Percentiles rank a stretch among this genome's conserved stretches.
Conservation (phyloP, 805 yeast species). For the Nakazawaea peltata region DNA sequence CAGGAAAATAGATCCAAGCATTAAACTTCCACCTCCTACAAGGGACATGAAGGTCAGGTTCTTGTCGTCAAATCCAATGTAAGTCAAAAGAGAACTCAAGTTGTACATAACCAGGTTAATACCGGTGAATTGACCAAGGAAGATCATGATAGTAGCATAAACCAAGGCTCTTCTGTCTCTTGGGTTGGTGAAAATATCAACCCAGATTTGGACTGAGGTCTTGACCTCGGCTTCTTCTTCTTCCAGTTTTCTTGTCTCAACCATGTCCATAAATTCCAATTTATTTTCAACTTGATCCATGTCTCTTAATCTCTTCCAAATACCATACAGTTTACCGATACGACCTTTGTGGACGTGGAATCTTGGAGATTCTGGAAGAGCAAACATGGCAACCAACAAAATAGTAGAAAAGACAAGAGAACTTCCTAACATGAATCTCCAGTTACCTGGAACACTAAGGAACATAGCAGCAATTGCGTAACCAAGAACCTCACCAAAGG, state of each 20-base stretch:
- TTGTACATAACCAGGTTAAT: conserved; percentile 61
- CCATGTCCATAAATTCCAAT: conserved; percentile 51
- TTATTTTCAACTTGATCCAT: conserved; percentile 31
- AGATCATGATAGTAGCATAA: conserved; percentile 49
- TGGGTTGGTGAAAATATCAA: conserved; percentile 45
- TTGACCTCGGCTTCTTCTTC: conserved; percentile 25
- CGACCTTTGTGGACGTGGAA: conserved; percentile 44
- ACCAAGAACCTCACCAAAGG: conserved; percentile 60
- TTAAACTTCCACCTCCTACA: conserved; percentile 58
- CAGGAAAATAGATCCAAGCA: conserved; percentile 62
- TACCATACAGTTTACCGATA: conserved; percentile 43
- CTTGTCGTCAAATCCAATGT: conserved; percentile 45
- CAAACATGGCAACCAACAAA: conserved; percentile 40
- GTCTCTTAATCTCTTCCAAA: conserved; percentile 51
- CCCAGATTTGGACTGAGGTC: conserved; percentile 16
- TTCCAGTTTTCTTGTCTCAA: conserved; percentile 42
- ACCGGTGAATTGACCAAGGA: conserved; percentile 61
- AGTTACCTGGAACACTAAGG: conserved; percentile 45
- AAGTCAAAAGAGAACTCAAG: conserved; percentile 47
- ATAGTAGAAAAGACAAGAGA: conserved; percentile 50
- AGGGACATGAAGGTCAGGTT: conserved; percentile 57
- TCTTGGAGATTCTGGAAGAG: conserved; percentile 58
- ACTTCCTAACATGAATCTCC: conserved; percentile 63
- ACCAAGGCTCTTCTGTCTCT: conserved; percentile 56
- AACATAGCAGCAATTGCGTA: conserved; percentile 58